Base-by-base conservation (phyloP, 83 land plant species). In the Larix sibirica region DNA sequence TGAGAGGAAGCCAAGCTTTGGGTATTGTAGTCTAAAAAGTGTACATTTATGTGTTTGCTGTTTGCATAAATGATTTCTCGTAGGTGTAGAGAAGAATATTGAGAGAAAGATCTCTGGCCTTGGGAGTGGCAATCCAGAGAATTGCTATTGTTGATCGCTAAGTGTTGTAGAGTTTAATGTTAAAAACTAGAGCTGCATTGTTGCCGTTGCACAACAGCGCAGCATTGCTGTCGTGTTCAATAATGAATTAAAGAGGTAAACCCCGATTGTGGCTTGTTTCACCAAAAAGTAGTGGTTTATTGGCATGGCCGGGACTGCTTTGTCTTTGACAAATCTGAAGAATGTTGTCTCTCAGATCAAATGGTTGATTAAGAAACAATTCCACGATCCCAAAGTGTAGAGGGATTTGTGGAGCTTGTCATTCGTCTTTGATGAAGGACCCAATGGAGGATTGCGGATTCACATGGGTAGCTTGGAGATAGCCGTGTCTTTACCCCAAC, bases 191-290 rank as follows among this genome's bases (percentile, higher is more conserved):
- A 95, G 85, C 87, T 92, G 95, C 84, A 94, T 96, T 28, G 91
- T 96, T 75, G 97, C 92, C 3, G 92, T 87, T 36, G 97, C 90
- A 67, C 84, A 89, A 89, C 94, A 94, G 70, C 87, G 95, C 38
- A 94, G 95, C 26, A 88, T 97, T 67, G 99, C 96, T 79, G 97
- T 95, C 33, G 86, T 97, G 73, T 84, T 97, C 66, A 97, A 97
- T 83, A 95, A 94, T 24, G 99, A 97, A 81, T 94, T 97, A 58
- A 91, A 94, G 59, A 89, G 98, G n/a, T 97, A 97, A 87, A 95
- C 95, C 36, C 98, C 99, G 3, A 87, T 93, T 5, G 82, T 93
- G 65, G 92, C 94, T 58, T 94, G 90, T 70, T 97, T 97, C 79
- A 88, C 90, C 50, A 93, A 94, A 66, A 97, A 93, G 87, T 95